Percentiles rank a stretch among this genome's conserved stretches.
Evolutionary conservation across 768 basidiomycete species (phyloP).

Genomic region (Solioccasus polychromus): DNA sequence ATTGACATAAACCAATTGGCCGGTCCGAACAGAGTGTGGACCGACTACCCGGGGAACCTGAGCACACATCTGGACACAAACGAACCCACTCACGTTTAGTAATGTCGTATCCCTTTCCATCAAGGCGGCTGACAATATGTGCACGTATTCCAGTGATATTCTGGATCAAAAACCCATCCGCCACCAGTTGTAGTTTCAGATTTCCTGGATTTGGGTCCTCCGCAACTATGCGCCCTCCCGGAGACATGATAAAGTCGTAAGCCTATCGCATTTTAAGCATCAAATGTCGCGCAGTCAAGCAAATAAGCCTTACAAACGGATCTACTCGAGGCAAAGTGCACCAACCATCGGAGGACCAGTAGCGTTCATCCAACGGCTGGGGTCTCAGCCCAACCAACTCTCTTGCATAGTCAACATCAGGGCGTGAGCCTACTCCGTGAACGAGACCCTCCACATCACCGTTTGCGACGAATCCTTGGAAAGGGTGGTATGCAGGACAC

Average conservation of each 20-base stretch:
- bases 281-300: not conserved
- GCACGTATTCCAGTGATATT: constrained; percentile 78
- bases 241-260: constrained; percentile 78
- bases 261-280: constrained; percentile 42
- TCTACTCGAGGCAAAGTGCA: constrained; percentile 70
- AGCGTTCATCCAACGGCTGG: constrained; percentile 46
- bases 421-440: constrained; percentile 66
- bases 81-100: constrained; percentile 59
- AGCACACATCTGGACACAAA: constrained; percentile 1
- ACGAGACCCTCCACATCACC: constrained; percentile 46
- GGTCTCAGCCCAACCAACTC: constrained; percentile 57
- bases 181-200: constrained; percentile 58
- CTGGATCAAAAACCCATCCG: constrained; percentile 71
- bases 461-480: constrained; percentile 31
- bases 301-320: constrained; percentile 53
- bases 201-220: constrained; percentile 73
- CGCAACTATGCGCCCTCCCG: constrained; percentile 45
- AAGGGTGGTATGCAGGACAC: constrained; percentile 68
- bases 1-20: constrained; percentile 80
- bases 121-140: constrained; percentile 74
- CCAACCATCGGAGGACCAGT: constrained; percentile 72
- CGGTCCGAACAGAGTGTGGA: constrained; percentile 73
- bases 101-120: constrained; percentile 84
- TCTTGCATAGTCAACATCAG: constrained; percentile 80
- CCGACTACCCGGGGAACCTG: constrained; percentile 54